A percentile compares a stretch with the other conserved stretches of the same genome.
phyloP scores from a whole-genome alignment of 2,329 filamentous ascomycete species.

The Alternaria ethzedia region DNA sequence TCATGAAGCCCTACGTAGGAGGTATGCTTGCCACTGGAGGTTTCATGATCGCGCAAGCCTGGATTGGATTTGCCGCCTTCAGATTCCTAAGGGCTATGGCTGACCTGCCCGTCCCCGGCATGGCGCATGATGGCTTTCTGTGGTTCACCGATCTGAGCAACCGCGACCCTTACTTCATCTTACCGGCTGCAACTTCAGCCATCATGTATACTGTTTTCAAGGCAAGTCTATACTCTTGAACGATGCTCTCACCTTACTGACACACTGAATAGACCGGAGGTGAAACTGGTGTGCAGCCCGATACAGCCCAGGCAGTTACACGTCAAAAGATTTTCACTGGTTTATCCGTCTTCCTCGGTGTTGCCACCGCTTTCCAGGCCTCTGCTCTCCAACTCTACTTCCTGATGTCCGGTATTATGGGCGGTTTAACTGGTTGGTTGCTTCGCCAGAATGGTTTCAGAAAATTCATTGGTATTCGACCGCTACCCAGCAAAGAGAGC shows the following conservation, averaged over 20 bases:
- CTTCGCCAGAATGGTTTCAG: slow-evolving; percentile 49
- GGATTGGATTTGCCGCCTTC: slow-evolving; percentile 83
- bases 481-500: slow-evolving; percentile 30
- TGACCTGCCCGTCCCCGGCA: slow-evolving; percentile 77
- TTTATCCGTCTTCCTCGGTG: slow-evolving; percentile 61
- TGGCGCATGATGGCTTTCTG: slow-evolving; percentile 71
- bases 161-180: slow-evolving; percentile 76
- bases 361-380: slow-evolving; percentile 63
- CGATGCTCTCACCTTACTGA: slow-evolving; percentile 23
- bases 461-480: slow-evolving; percentile 44
- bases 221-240: slow-evolving; percentile 52
- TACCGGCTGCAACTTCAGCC: slow-evolving; percentile 68
- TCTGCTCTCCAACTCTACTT: slow-evolving; percentile 70
- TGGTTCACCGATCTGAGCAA: slow-evolving; percentile 83
- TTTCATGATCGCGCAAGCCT: slow-evolving; percentile 66
- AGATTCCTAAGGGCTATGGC: slow-evolving; percentile 77
- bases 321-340: slow-evolving; percentile 53
- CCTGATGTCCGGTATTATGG: slow-evolving; percentile 52
- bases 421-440: slow-evolving; percentile 47
- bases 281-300: slow-evolving; percentile 52
- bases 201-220: slow-evolving; percentile 65
- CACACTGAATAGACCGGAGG: slow-evolving; percentile 53
- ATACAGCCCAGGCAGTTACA: slow-evolving; percentile 30
- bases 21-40: slow-evolving; percentile 51
- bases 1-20: slow-evolving; percentile 54